Conservation (phyloP, 1,284 basidiomycete species). For the Clitocybe nebularis region DNA sequence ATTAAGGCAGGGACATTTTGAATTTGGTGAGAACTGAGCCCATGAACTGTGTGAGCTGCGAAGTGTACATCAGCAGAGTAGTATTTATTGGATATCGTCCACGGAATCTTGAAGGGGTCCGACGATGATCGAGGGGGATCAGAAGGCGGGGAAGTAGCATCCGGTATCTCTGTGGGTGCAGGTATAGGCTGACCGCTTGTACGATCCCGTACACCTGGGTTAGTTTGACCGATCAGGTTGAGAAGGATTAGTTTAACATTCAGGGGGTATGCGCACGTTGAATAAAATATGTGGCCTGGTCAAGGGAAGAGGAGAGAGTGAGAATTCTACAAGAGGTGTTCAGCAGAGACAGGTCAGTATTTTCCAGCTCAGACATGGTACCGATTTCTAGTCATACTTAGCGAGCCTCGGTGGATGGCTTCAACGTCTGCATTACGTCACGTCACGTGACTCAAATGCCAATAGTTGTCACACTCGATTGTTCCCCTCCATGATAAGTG, state of each 20-base stretch:
- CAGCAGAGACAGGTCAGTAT: conserved; percentile 7
- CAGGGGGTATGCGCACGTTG: conserved; percentile 35
- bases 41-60: conserved; percentile 41
- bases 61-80: conserved; percentile 79
- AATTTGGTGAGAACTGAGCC: conserved; percentile 33
- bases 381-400: too few species aligned
- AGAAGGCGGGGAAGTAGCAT: neutral
- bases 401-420: too few species aligned
- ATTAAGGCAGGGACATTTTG: conserved; percentile 62
- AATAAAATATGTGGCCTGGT: conserved; percentile 39
- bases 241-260: too few species aligned
- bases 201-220: conserved; percentile 20
- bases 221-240: too few species aligned
- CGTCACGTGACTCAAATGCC: too few species aligned
- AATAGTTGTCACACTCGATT: too few species aligned
- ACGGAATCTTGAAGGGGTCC: conserved; percentile 42
- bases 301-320: conserved; percentile 39
- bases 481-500: too few species aligned
- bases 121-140: conserved; percentile 12
- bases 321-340: conserved; percentile 40
- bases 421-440: too few species aligned
- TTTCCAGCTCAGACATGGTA: conserved; percentile 2
- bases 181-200: conserved; percentile 2
- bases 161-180: conserved; percentile 1
- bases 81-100: conserved; percentile 83